Evolutionary conservation across 768 basidiomycete species (phyloP).

Genomic region (Amanita brunnescens): DNA sequence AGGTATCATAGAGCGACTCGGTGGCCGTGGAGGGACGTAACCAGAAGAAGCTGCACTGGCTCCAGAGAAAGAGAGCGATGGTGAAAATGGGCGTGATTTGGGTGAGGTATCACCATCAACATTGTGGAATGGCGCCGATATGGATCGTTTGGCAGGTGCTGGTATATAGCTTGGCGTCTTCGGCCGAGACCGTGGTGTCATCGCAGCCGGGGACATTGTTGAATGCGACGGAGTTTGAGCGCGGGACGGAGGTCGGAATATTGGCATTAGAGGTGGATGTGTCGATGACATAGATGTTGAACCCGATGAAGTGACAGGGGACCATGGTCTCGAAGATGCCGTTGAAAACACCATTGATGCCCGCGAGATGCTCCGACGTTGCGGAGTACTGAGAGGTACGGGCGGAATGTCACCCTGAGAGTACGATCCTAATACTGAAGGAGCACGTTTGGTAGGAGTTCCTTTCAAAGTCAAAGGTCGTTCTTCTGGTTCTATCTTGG

Average conservation of each 20-base stretch:
- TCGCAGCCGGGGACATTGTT: slow-evolving; percentile 23
- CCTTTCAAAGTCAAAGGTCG: slow-evolving; percentile 36
- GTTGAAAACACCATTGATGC: slow-evolving; percentile 73
- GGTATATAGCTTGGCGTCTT: slow-evolving; percentile 80
- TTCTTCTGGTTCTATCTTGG: slow-evolving; percentile 56
- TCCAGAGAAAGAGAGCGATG: slow-evolving; percentile 42
- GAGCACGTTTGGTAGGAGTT: slow-evolving; percentile 42
- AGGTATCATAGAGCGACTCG: slow-evolving; percentile 79
- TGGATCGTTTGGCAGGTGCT: slow-evolving; percentile 43
- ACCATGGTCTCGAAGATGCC: slow-evolving; percentile 75
- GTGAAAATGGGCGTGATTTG: slow-evolving; percentile 59
- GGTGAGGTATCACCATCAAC: slow-evolving; percentile 35
- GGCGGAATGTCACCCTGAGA: slow-evolving; percentile 30
- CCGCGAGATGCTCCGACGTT: slow-evolving; percentile 60
- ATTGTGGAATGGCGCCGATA: slow-evolving; percentile 38
- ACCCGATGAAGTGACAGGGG: slow-evolving; percentile 61
- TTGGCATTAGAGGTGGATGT: slow-evolving; percentile 28
- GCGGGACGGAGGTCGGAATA: slow-evolving; percentile 44
- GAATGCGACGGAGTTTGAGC: slow-evolving; percentile 49
- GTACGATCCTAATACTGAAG: slow-evolving; percentile 36
- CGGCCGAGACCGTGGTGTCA: slow-evolving; percentile 59
- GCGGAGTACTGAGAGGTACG: slow-evolving; percentile 36
- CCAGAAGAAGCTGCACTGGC: slow-evolving; percentile 33
- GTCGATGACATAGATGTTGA: slow-evolving; percentile 57
- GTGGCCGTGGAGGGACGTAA: slow-evolving; percentile 54